Base-by-base conservation (phyloP, 2,329 filamentous ascomycete species). In the Fusarium sp. region DNA sequence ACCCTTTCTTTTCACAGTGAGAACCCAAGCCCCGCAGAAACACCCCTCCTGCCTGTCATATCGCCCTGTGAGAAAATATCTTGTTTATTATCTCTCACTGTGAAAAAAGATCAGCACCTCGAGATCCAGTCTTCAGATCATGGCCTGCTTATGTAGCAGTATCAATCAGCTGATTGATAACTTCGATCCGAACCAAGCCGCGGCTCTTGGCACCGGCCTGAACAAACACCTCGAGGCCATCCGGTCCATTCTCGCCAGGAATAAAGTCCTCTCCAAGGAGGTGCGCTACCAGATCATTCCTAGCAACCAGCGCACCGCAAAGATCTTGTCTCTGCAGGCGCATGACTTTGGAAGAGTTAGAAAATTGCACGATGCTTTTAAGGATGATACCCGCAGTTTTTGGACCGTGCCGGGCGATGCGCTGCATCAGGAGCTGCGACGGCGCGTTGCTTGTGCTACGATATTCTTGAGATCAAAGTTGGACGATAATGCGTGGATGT, bases 401-500 rank as follows among this genome's bases (percentile, higher is more conserved):
- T 78, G 77, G 77, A 23, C 27, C 0, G 17, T 23, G 0, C 20
- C 61, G 0, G 66, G 61, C 4, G 65, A 71, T 37, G 33, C 47
- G 3, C 43, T 70, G 0, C 67, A 72, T 8, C 41, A 66, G 1
- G 77, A 78, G 13, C 7, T 78, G 11, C 67, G 75, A 5, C 66
- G 77, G 4, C 70, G 77, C 0, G 50, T 78, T 8, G 71, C 72
- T 1, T 78, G 76, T 10, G 61, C 77, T 3, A 70, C 72, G 2
- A 61, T 77, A n/a, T 77, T 75, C 23, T 58, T 78, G 17, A 65
- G 73, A 15, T 78, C 75, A 0, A 73, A 68, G 7, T 37, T 78
- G 17, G 68, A 72, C 30, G 55, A 63, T 4, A 41, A 71, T n/a
- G 59, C 62, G 3, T 56, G 62, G 45, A 46, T 74, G 9, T 71